These are phyloP conservation scores for Filobasidium wieringae DNA, from an alignment of 768 basidiomycete genomes.

Conservation along the genomic window DNA sequence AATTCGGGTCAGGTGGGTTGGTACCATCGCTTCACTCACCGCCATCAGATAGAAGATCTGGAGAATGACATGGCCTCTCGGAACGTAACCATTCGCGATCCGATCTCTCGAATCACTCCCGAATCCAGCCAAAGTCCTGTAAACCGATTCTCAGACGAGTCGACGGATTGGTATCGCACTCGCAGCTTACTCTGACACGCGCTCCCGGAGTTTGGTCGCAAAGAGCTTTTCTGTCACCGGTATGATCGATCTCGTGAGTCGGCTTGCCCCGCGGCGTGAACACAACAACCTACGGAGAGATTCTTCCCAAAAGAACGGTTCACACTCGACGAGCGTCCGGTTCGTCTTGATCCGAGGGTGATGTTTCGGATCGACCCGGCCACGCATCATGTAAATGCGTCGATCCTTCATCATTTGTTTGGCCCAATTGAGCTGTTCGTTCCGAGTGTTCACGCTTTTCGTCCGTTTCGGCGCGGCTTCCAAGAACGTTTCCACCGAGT, in stretches of 20 bases:
- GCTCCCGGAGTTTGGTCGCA: background rate
- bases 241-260: background rate
- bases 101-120: too few relatives aligned
- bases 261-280: background rate
- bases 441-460: background rate
- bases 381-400: background rate
- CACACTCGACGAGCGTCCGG: background rate
- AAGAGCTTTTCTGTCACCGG: background rate
- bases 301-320: background rate
- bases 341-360: background rate
- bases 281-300: background rate
- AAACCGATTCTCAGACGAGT: too few relatives aligned
- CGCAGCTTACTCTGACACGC: background rate
- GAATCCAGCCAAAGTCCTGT: too few relatives aligned
- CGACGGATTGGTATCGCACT: background rate
- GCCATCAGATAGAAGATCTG: too few relatives aligned
- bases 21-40: too few relatives aligned
- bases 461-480: background rate
- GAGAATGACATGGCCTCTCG: too few relatives aligned
- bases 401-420: background rate
- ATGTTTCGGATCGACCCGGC: background rate
- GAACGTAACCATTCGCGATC: too few relatives aligned
- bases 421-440: background rate
- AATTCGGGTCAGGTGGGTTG: too few relatives aligned
- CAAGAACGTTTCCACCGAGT: background rate